phyloP scores from a whole-genome alignment of 306 rosid genomes.

The Inga leiocalycina region DNA sequence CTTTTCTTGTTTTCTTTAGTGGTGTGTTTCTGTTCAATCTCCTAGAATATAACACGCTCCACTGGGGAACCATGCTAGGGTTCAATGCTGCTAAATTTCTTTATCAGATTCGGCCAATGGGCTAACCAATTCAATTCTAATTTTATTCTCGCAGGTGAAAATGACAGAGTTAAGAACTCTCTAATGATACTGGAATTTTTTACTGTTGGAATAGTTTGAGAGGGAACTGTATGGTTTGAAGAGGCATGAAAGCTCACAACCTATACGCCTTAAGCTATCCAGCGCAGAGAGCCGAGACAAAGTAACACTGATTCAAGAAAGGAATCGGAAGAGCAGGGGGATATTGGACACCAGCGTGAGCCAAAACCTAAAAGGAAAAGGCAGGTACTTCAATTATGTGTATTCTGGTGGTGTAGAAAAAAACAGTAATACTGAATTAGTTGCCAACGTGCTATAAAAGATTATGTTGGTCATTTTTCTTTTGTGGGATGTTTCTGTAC shows the following conservation, averaged over 20 bases:
- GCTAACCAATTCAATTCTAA: neutral
- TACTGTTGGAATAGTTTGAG: neutral
- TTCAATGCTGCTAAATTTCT: neutral
- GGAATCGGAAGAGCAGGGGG: constrained; percentile 6
- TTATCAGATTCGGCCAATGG: neutral
- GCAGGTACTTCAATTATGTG: neutral
- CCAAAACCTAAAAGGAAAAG: neutral
- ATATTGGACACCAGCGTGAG: neutral
- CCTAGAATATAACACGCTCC: neutral
- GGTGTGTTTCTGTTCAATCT: neutral
- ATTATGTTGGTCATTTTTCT: neutral
- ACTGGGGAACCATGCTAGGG: neutral
- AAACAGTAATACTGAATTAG: constrained; percentile 10
- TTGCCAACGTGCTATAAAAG: constrained; percentile 5
- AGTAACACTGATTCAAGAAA: neutral
- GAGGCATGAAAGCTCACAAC: constrained; percentile 30
- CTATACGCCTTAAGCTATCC: constrained; percentile 3
- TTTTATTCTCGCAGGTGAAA: constrained; percentile 11
- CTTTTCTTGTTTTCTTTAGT: neutral
- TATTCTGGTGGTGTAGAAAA: neutral
- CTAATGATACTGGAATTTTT: neutral
- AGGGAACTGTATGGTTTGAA: constrained; percentile 15
- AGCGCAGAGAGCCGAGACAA: neutral
- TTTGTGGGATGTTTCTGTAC: constrained; percentile 21
- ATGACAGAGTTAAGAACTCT: neutral